Conservation (phyloP, 2,329 filamentous ascomycete species). For the Aaosphaeria pasadenensis region DNA sequence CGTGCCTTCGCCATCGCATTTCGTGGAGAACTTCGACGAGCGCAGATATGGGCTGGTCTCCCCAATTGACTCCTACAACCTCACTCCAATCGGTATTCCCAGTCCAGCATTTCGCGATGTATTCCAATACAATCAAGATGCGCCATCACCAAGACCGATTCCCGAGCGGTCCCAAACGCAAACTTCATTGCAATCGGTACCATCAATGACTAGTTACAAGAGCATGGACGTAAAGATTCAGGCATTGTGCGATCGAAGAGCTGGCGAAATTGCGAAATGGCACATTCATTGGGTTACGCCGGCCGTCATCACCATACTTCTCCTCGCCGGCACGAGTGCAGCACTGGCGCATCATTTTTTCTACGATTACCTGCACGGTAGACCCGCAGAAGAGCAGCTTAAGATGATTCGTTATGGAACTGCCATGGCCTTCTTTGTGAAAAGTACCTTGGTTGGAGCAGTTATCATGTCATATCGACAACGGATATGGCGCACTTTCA, state of each 20-base stretch:
- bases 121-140: too few relatives aligned
- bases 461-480: constrained; percentile 36
- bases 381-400: constrained; percentile 27
- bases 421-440: constrained; percentile 37
- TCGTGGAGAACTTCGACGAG: too few relatives aligned
- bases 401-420: constrained; percentile 35
- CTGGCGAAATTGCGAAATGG: constrained; percentile 35
- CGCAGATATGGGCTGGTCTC: too few relatives aligned
- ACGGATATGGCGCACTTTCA: constrained; percentile 37
- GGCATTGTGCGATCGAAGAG: constrained; percentile 27
- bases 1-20: too few relatives aligned
- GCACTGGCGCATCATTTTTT: constrained; percentile 37
- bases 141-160: too few relatives aligned
- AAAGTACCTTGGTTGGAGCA: constrained; percentile 32
- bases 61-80: too few relatives aligned
- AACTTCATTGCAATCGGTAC: too few relatives aligned
- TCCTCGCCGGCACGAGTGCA: constrained; percentile 26
- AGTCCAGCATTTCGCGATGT: too few relatives aligned
- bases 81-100: too few relatives aligned
- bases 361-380: constrained; percentile 28
- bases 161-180: too few relatives aligned
- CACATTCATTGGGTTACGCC: constrained; percentile 35
- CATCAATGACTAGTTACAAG: constrained; percentile 23
- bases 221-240: constrained; percentile 29
- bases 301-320: constrained; percentile 23